phyloP scores from a whole-genome alignment of 2,329 filamentous ascomycete genomes.

The Beauveria sp. region DNA sequence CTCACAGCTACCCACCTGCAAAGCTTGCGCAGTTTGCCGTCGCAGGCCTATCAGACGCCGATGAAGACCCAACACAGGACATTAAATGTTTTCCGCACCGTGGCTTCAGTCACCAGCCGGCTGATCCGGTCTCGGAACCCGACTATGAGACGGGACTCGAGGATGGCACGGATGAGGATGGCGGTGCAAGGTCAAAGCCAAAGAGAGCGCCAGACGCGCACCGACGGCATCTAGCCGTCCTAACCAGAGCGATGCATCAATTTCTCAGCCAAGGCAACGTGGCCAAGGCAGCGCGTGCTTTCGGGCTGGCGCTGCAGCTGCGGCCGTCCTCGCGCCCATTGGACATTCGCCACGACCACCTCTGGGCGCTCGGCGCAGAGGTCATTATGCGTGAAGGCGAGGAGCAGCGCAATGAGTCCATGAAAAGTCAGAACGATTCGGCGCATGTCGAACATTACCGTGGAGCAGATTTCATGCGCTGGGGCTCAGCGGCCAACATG shows the following conservation, averaged over 20 bases:
- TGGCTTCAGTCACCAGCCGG: slow-evolving; percentile 14
- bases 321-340: slow-evolving; percentile 34
- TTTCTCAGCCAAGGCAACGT: slow-evolving; percentile 67
- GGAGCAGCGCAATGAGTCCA: slow-evolving; percentile 17
- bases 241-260: slow-evolving; percentile 64
- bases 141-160: neutral
- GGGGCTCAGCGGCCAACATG: slow-evolving; percentile 40
- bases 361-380: slow-evolving; percentile 82
- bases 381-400: slow-evolving; percentile 61
- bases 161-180: slow-evolving; percentile 58
- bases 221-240: slow-evolving; percentile 50
- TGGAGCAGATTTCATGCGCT: slow-evolving; percentile 19
- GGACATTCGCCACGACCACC: slow-evolving; percentile 60
- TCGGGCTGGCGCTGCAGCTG: slow-evolving; percentile 63
- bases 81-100: slow-evolving; percentile 46
- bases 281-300: slow-evolving; percentile 63
- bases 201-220: slow-evolving; percentile 10
- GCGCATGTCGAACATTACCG: neutral
- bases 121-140: slow-evolving; percentile 2
- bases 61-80: slow-evolving; percentile 34
- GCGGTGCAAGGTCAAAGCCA: slow-evolving; percentile 39
- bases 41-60: slow-evolving; percentile 43
- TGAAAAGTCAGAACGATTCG: neutral
- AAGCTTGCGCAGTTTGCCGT: slow-evolving; percentile 45
- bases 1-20: slow-evolving; percentile 44